These are phyloP conservation scores for Cairneyella variabilis DNA, from an alignment of 495 filamentous ascomycete species.

Conservation along the genomic window DNA sequence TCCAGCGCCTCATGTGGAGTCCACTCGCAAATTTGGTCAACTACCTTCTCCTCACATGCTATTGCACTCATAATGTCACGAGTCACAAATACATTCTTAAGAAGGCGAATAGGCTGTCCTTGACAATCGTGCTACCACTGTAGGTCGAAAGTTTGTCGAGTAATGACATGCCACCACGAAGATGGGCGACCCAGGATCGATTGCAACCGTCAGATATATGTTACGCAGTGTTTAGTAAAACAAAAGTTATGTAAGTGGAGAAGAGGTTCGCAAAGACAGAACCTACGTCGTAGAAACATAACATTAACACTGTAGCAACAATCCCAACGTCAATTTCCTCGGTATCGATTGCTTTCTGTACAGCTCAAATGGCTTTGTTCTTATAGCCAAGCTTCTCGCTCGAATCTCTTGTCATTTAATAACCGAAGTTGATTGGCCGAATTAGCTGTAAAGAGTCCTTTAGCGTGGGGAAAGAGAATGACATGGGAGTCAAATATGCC, in stretches of 20 bases:
- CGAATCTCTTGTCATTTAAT: not conserved
- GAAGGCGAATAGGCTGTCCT: not conserved
- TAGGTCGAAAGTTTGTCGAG: not conserved
- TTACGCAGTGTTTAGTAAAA: not conserved
- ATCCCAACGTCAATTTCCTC: not conserved
- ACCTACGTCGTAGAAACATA: not conserved
- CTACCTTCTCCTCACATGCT: not conserved
- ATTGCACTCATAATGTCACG: not conserved
- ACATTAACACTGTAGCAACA: not conserved
- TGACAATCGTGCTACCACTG: not conserved
- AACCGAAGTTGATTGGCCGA: not conserved
- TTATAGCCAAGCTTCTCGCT: not conserved
- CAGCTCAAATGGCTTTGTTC: not conserved
- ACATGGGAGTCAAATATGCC: not conserved
- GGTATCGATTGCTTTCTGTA: not conserved
- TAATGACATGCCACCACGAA: not conserved
- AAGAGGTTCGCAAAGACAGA: not conserved
- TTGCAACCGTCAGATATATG: not conserved
- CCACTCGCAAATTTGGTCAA: not conserved
- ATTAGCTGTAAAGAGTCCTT: not conserved
- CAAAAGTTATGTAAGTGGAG: not conserved
- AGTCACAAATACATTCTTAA: not conserved
- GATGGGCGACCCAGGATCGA: not conserved
- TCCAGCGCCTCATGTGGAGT: not conserved
- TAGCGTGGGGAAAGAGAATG: not conserved